phyloP scores from a whole-genome alignment of 441 rosid species.

The Manihot esculenta region DNA sequence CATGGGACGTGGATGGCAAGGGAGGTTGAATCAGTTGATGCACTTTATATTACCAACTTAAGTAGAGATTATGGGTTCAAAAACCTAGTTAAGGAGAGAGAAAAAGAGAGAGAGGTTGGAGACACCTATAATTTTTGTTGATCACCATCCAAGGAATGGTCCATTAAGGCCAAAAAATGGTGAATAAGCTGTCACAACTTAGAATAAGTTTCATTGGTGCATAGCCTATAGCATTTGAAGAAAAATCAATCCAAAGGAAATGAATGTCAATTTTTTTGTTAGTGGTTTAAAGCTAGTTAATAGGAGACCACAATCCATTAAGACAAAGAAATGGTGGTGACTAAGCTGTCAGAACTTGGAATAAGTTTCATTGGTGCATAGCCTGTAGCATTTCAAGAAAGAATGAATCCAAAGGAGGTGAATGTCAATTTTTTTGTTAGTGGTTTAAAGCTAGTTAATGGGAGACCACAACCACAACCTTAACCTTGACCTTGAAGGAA shows the following conservation, averaged over 20 bases:
- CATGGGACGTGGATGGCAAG: background rate
- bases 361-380: slow-evolving; percentile 15
- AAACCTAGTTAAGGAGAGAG: background rate
- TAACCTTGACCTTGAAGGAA: slow-evolving; percentile 3
- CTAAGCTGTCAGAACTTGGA: slow-evolving; percentile 12
- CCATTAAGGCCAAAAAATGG: background rate
- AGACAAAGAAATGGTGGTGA: background rate
- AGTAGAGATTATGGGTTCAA: background rate
- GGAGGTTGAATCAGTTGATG: background rate
- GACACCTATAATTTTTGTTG: slow-evolving; percentile 4
- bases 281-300: slow-evolving; percentile 17
- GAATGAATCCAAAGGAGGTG: slow-evolving; percentile 5
- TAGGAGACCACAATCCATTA: slow-evolving; percentile 20
- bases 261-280: slow-evolving; percentile 12
- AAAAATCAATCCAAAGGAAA: slow-evolving; percentile 6
- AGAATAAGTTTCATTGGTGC: slow-evolving; percentile 16
- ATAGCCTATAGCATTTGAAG: background rate
- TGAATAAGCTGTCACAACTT: slow-evolving; percentile 13
- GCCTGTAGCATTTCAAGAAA: background rate
- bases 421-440: slow-evolving; percentile 12
- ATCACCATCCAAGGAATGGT: slow-evolving; percentile 10
- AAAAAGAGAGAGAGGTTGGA: too few relatives aligned
- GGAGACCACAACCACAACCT: slow-evolving; percentile 13
- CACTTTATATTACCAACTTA: too few relatives aligned
- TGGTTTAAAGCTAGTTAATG: slow-evolving; percentile 22